Percentiles rank a stretch among this genome's conserved stretches.
phyloP scores from a whole-genome alignment of 495 filamentous ascomycete species.

The Ascodesmis nigricans region DNA sequence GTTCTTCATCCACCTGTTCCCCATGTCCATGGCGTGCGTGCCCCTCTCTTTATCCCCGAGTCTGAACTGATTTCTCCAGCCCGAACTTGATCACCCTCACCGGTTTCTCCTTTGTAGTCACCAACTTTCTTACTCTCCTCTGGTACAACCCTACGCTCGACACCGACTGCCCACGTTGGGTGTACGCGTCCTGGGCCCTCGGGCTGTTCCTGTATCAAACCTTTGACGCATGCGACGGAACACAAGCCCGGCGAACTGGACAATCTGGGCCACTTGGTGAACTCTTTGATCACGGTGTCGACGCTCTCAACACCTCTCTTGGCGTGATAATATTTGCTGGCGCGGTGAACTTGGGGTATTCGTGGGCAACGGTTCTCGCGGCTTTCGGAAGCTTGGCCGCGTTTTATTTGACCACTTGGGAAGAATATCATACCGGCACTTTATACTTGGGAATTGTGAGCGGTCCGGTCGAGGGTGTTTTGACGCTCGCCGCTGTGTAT shows the following conservation, averaged over 20 bases:
- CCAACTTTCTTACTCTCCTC: slow-evolving; percentile 78
- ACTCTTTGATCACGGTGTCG: slow-evolving; percentile 94
- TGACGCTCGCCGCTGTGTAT: slow-evolving; percentile 65
- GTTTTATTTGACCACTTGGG: slow-evolving; percentile 98
- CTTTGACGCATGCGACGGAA: slow-evolving; percentile 89
- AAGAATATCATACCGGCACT: slow-evolving; percentile 94
- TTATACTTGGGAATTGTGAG: slow-evolving; percentile 81
- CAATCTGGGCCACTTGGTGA: slow-evolving; percentile 90
- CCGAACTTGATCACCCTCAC: slow-evolving; percentile 67
- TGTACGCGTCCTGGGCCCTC: slow-evolving; percentile 74
- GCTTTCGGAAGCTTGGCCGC: slow-evolving; percentile 45
- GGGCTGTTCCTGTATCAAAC: slow-evolving; percentile 94
- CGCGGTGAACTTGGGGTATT: slow-evolving; percentile 77
- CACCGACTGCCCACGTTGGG: slow-evolving; percentile 80
- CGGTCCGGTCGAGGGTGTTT: slow-evolving; percentile 83
- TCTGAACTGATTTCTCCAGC: slow-evolving; percentile 6
- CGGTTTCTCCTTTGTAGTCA: slow-evolving; percentile 75
- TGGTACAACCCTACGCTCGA: slow-evolving; percentile 95
- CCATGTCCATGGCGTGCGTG: slow-evolving; percentile 78
- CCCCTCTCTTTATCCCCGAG: slow-evolving; percentile 8
- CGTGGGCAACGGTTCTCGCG: slow-evolving; percentile 66
- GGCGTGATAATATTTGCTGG: slow-evolving; percentile 80
- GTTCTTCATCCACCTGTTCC: slow-evolving; percentile 79
- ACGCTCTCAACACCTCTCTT: slow-evolving; percentile 86
- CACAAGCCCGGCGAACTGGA: slow-evolving; percentile 76